Percentiles rank a stretch among this genome's conserved stretches.
Conservation (phyloP, 768 basidiomycete species). For the Nidularia pulvinata region DNA sequence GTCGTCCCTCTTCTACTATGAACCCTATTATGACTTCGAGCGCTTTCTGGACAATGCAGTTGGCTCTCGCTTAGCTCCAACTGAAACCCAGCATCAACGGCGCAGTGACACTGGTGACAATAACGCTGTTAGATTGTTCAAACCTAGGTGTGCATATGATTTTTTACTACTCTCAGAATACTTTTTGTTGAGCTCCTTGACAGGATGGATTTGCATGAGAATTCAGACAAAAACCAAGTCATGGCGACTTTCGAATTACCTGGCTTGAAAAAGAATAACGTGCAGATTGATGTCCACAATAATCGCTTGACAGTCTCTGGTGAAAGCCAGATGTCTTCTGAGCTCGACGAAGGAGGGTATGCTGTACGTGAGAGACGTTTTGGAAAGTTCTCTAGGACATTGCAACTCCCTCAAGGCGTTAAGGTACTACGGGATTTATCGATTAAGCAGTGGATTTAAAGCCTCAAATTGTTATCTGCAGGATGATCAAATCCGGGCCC, state of each 20-base stretch:
- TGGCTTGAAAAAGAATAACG: slow-evolving; percentile 46
- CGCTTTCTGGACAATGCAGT: slow-evolving; percentile 41
- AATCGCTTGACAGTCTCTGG: slow-evolving; percentile 47
- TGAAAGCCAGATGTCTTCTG: slow-evolving; percentile 26
- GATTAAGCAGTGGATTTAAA: neutral
- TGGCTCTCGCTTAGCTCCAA: slow-evolving; percentile 7
- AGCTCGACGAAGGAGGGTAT: slow-evolving; percentile 32
- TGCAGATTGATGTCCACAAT: slow-evolving; percentile 45
- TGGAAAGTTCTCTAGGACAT: slow-evolving; percentile 46
- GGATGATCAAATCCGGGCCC: slow-evolving; percentile 45
- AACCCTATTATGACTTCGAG: slow-evolving; percentile 42
- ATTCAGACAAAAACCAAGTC: slow-evolving; percentile 34
- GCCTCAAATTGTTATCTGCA: slow-evolving; percentile 7
- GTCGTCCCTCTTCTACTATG: slow-evolving; percentile 30
- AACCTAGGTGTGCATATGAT: slow-evolving; percentile 12
- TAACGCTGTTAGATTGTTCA: slow-evolving; percentile 9
- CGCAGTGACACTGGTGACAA: slow-evolving; percentile 5
- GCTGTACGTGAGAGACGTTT: slow-evolving; percentile 43
- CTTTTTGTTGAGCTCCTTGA: neutral
- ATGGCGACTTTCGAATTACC: slow-evolving; percentile 58
- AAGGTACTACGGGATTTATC: slow-evolving; percentile 30
- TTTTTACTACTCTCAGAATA: neutral
- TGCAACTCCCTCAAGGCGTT: slow-evolving; percentile 46
- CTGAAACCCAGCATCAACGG: slow-evolving; percentile 7
- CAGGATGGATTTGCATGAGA: slow-evolving; percentile 51